Percentiles rank a stretch among this genome's conserved stretches.
These are phyloP conservation scores for Podila horticola DNA, from an alignment of 192 early-diverging fungal genomes.

Conservation along the genomic window DNA sequence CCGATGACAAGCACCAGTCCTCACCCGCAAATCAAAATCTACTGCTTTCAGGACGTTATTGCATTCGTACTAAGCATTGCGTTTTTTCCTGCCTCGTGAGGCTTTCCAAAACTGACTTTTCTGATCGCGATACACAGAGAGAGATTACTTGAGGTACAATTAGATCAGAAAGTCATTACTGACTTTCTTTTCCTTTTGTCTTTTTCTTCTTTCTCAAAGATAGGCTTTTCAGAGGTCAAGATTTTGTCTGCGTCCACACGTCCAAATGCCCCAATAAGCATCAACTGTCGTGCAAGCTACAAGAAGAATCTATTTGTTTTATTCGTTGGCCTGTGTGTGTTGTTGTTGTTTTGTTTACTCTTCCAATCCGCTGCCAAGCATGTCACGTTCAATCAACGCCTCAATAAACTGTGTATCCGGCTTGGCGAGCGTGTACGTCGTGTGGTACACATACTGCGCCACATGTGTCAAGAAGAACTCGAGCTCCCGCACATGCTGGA, in stretches of 20 bases:
- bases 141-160: slow-evolving; percentile 1
- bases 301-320: too few relatives aligned
- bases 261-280: too few relatives aligned
- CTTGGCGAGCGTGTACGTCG: slow-evolving; percentile 72
- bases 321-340: neutral
- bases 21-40: slow-evolving; percentile 18
- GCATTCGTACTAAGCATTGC: neutral
- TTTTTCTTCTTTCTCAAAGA: too few relatives aligned
- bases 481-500: slow-evolving; percentile 76
- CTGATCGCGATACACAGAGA: neutral
- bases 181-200: too few relatives aligned
- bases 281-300: too few relatives aligned
- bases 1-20: slow-evolving; percentile 7
- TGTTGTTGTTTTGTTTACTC: neutral
- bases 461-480: slow-evolving; percentile 82
- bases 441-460: slow-evolving; percentile 79
- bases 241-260: too few relatives aligned
- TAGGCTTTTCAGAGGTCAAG: too few relatives aligned
- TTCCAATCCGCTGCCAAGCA: slow-evolving; percentile 50
- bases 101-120: slow-evolving; percentile 5
- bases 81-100: neutral
- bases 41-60: slow-evolving; percentile 10
- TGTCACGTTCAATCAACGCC: slow-evolving; percentile 70
- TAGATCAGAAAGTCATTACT: too few relatives aligned
- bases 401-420: slow-evolving; percentile 86